A percentile compares a stretch with the other conserved stretches of the same genome.
Conservation (phyloP, 1,139 yeast genomes). For the Debaryomycetaceae sp. region DNA sequence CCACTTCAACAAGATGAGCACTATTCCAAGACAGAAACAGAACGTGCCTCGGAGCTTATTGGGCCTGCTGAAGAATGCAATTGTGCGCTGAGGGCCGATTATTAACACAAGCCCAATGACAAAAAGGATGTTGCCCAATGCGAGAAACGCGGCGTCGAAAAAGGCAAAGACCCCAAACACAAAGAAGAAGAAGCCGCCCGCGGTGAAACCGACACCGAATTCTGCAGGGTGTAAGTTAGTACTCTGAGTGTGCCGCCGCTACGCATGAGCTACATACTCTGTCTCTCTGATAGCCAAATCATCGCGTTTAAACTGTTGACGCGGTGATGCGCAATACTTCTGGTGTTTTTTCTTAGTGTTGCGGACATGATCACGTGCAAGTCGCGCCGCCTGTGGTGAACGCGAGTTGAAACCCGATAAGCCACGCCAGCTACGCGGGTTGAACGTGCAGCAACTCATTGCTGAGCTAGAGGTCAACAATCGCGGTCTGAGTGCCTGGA, state of each 20-base stretch:
- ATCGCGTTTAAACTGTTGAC: constrained; percentile 21
- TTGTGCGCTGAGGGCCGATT: constrained; percentile 83
- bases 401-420: too few relatives aligned
- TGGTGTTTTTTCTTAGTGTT: too few relatives aligned
- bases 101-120: constrained; percentile 78
- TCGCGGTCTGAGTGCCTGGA: too few relatives aligned
- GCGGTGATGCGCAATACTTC: constrained; percentile 1
- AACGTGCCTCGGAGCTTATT: constrained; percentile 81
- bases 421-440: too few relatives aligned
- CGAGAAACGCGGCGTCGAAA: constrained; percentile 85
- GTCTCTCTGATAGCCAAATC: constrained; percentile 80
- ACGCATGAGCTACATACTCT: constrained; percentile 57
- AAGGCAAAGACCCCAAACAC: constrained; percentile 78
- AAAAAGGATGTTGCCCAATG: constrained; percentile 82
- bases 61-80: constrained; percentile 81
- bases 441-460: too few relatives aligned
- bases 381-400: too few relatives aligned
- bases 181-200: constrained; percentile 78
- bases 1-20: constrained; percentile 68
- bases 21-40: constrained; percentile 71
- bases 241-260: not conserved
- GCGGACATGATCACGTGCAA: too few relatives aligned
- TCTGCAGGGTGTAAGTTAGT: constrained; percentile 41
- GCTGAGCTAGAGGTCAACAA: too few relatives aligned
- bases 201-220: constrained; percentile 91